A percentile compares a stretch with the other conserved stretches of the same genome.
Evolutionary conservation across 495 filamentous ascomycete species (phyloP).

Genomic region (Choiromyces venosus): DNA sequence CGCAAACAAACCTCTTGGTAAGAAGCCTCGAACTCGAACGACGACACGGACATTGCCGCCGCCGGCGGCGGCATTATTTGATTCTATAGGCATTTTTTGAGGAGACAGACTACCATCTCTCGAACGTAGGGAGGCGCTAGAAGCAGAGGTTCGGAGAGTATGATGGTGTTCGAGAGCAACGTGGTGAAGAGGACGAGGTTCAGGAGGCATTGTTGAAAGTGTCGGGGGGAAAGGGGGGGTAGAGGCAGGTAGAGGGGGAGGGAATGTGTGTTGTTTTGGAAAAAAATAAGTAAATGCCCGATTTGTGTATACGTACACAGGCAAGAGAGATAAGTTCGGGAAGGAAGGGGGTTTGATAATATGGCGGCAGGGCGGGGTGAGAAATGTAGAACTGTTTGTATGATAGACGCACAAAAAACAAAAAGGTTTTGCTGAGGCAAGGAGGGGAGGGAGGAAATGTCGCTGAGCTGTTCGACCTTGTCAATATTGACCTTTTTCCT

Average conservation of each 20-base stretch:
- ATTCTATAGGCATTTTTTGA: conserved; percentile 23
- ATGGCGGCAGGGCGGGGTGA: neutral
- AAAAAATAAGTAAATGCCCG: neutral
- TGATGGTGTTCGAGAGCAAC: conserved; percentile 50
- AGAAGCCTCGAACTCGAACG: conserved; percentile 82
- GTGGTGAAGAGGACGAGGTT: conserved; percentile 53
- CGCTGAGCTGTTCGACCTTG: neutral
- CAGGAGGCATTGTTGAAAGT: conserved; percentile 16
- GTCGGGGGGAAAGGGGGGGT: neutral
- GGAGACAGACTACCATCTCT: conserved; percentile 57
- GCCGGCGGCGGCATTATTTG: conserved; percentile 47
- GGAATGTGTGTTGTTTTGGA: neutral
- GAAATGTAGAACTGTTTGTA: neutral
- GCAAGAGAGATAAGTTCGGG: neutral
- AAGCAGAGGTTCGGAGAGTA: conserved; percentile 48
- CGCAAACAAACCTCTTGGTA: conserved; percentile 67
- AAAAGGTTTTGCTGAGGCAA: neutral
- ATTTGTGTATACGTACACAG: neutral
- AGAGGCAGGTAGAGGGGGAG: too few relatives aligned
- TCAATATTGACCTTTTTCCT: conserved; percentile 1
- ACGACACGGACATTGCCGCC: conserved; percentile 93
- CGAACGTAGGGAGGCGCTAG: conserved; percentile 64
- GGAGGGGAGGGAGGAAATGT: neutral
- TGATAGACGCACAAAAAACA: neutral
- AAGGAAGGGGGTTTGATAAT: neutral